phyloP scores from a whole-genome alignment of 768 basidiomycete genomes.

The Russula dissimulans region DNA sequence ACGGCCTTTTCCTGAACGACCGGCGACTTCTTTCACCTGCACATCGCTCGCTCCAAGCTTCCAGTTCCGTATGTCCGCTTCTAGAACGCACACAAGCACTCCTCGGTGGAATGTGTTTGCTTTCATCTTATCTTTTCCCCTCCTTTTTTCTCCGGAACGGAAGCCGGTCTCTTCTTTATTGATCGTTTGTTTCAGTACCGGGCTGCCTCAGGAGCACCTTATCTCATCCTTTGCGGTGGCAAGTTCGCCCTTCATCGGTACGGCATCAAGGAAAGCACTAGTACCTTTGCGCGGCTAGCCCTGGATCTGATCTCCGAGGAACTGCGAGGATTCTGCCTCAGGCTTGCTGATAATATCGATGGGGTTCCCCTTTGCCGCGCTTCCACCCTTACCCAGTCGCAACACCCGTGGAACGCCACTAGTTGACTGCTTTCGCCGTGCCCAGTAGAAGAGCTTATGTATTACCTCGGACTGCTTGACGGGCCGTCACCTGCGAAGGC shows the following conservation, averaged over 20 bases:
- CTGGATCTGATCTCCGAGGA: not conserved
- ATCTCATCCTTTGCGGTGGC: not conserved
- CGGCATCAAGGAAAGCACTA: not conserved
- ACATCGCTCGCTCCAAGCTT: slow-evolving; percentile 10
- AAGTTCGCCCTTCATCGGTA: not conserved
- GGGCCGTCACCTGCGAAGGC: not conserved
- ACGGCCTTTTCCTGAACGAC: slow-evolving; percentile 1
- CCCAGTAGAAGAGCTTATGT: not conserved
- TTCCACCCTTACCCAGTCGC: not conserved
- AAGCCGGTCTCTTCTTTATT: slow-evolving; percentile 9
- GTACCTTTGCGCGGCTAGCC: not conserved
- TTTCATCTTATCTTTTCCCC: not conserved
- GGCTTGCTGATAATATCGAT: not conserved
- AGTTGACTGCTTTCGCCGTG: not conserved
- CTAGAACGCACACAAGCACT: slow-evolving; percentile 4
- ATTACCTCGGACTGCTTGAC: not conserved
- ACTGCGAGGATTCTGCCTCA: not conserved
- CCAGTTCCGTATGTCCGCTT: slow-evolving; percentile 7
- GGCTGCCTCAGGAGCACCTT: too few species aligned
- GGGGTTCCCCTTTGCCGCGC: not conserved
- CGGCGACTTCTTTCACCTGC: not conserved
- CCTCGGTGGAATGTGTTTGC: not conserved
- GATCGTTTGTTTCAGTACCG: not conserved
- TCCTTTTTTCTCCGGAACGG: not conserved
- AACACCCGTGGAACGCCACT: not conserved